These are phyloP conservation scores for Cystoderma amianthinum DNA, from an alignment of 768 basidiomycete genomes.

Conservation along the genomic window DNA sequence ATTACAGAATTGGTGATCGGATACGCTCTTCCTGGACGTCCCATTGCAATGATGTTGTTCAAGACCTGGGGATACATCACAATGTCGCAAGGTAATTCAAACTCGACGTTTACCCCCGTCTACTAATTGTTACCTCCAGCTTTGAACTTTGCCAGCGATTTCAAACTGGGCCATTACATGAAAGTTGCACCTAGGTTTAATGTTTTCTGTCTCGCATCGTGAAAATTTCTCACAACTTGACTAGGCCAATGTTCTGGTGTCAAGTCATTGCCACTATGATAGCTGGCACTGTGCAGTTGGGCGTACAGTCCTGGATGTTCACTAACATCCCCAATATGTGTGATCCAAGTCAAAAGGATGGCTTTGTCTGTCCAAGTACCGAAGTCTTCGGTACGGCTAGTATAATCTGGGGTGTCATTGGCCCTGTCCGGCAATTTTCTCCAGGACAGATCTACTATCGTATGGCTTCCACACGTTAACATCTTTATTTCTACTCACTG, in stretches of 20 bases:
- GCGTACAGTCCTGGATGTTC: conserved; percentile 64
- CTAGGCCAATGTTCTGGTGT: conserved; percentile 49
- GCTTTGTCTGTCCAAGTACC: conserved; percentile 45
- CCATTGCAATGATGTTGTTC: conserved; percentile 68
- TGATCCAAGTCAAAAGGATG: conserved; percentile 31
- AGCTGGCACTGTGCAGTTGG: conserved; percentile 61
- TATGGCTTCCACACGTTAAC: conserved; percentile 12
- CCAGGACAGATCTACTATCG: conserved; percentile 48
- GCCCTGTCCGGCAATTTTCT: conserved; percentile 49
- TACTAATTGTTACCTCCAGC: conserved; percentile 49
- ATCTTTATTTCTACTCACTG: not conserved
- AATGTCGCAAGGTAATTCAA: not conserved
- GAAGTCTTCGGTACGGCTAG: conserved; percentile 51
- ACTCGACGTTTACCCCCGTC: not conserved
- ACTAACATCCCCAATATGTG: conserved; percentile 46
- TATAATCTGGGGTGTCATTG: conserved; percentile 55
- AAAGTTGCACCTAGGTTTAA: conserved; percentile 49
- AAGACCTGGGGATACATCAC: conserved; percentile 53
- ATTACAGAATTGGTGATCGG: conserved; percentile 33
- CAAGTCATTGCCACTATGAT: conserved; percentile 39
- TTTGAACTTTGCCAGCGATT: conserved; percentile 51
- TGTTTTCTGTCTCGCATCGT: conserved; percentile 3
- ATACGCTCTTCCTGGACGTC: conserved; percentile 64
- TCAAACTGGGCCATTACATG: conserved; percentile 70
- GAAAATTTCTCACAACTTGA: conserved; percentile 51